These are phyloP conservation scores for Aspergillus costaricaensis DNA, from an alignment of 2,329 filamentous ascomycete genomes.

Conservation along the genomic window DNA sequence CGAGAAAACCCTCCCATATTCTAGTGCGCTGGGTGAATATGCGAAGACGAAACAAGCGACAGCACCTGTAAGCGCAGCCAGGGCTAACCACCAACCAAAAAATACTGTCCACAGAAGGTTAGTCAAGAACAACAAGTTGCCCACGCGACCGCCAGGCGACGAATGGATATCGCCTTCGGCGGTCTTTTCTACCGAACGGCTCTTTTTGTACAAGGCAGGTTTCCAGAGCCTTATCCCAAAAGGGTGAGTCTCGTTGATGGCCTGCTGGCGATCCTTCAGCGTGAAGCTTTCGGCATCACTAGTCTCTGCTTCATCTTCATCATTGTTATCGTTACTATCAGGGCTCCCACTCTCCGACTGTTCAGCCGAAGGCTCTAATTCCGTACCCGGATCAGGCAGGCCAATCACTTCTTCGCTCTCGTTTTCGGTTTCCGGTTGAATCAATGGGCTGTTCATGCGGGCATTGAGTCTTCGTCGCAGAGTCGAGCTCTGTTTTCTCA, in stretches of 20 bases:
- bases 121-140: conserved; percentile 79
- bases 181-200: conserved; percentile 90
- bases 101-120: conserved; percentile 87
- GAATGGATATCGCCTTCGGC: conserved; percentile 98
- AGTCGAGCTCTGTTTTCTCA: conserved; percentile 41
- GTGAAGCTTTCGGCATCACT: conserved; percentile 98
- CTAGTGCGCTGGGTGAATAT: conserved; percentile 74
- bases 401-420: conserved; percentile 42
- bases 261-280: conserved; percentile 91
- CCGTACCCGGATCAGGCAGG: conserved; percentile 33
- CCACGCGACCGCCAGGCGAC: conserved; percentile 83
- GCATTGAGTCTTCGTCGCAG: conserved; percentile 41
- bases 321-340: conserved; percentile 51
- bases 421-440: conserved; percentile 40
- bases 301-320: conserved; percentile 66
- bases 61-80: conserved; percentile 73
- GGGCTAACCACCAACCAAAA: conserved; percentile 95
- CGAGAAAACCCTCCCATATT: conserved; percentile 83
- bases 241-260: conserved; percentile 97
- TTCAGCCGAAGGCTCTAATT: conserved; percentile 23
- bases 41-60: conserved; percentile 77
- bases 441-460: conserved; percentile 32
- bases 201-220: conserved; percentile 96
- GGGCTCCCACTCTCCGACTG: conserved; percentile 23
- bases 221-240: conserved; percentile 99